These are phyloP conservation scores for Pilatotrama ljubarskyi DNA, from an alignment of 768 basidiomycete genomes.

Conservation along the genomic window DNA sequence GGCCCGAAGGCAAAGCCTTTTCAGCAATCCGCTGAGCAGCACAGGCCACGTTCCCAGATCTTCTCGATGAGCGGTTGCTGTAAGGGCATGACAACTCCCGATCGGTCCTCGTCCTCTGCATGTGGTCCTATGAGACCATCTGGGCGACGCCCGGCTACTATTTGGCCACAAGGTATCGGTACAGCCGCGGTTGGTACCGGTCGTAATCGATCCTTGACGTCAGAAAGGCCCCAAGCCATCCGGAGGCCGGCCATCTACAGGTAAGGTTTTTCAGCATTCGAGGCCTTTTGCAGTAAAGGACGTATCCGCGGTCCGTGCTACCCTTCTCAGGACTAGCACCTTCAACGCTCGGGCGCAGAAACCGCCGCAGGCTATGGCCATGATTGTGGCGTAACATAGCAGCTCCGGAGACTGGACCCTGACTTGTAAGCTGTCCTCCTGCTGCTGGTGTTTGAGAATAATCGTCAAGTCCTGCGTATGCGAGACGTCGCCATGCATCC, in stretches of 20 bases:
- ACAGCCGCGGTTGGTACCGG: conserved; percentile 5
- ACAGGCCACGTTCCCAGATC: background rate
- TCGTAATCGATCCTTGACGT: conserved; percentile 8
- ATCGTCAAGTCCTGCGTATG: background rate
- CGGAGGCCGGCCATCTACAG: background rate
- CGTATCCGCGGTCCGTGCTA: background rate
- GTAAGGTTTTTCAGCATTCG: background rate
- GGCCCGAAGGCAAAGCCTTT: conserved; percentile 4
- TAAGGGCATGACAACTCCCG: conserved; percentile 4
- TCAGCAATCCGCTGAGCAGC: conserved; percentile 1
- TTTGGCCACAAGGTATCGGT: conserved; percentile 3
- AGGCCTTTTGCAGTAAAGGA: background rate
- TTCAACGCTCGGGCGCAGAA: background rate
- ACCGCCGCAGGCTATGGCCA: background rate
- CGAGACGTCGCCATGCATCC: conserved; percentile 10
- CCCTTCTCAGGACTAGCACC: background rate
- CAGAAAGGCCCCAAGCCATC: background rate
- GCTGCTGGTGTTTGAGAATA: background rate
- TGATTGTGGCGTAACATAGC: conserved; percentile 17
- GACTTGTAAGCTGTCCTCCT: background rate
- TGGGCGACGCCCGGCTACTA: conserved; percentile 9
- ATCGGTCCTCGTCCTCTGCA: background rate
- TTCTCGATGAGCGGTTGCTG: conserved; percentile 3
- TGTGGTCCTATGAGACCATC: conserved; percentile 1
- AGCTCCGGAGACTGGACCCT: background rate